Evolutionary conservation across 805 yeast genomes (phyloP).

Genomic region (Zygosaccharomyces lentus): DNA sequence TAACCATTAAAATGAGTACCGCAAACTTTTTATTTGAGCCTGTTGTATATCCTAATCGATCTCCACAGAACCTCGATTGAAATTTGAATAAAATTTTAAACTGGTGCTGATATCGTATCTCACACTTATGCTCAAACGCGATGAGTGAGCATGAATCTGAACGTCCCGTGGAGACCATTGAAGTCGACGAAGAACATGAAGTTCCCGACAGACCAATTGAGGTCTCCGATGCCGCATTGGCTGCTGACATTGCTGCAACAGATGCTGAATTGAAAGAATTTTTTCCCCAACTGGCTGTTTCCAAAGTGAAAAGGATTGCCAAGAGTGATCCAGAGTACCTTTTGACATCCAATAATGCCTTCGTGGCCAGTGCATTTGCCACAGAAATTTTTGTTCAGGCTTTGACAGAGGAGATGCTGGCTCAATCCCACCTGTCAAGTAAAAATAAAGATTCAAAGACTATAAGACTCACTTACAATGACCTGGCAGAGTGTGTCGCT

Average conservation of each 20-base stretch:
- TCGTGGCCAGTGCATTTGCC: slow-evolving; percentile 26
- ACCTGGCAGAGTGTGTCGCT: slow-evolving; percentile 20
- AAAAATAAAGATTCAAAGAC: slow-evolving; percentile 15
- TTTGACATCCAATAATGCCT: slow-evolving; percentile 25
- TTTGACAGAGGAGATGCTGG: slow-evolving; percentile 25
- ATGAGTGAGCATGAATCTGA: not conserved
- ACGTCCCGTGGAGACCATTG: not conserved
- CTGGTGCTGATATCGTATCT: not conserved
- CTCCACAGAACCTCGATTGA: too few species aligned
- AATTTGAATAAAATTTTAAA: too few species aligned
- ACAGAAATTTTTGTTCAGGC: slow-evolving; percentile 28
- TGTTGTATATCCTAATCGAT: too few species aligned
- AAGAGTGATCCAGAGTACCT: slow-evolving; percentile 24
- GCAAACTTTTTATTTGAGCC: too few species aligned
- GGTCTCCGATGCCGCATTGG: not conserved
- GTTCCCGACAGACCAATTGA: slow-evolving; percentile 8
- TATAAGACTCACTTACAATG: slow-evolving; percentile 22
- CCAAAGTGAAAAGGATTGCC: slow-evolving; percentile 27
- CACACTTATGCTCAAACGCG: not conserved
- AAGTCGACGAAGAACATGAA: not conserved
- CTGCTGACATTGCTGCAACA: not conserved
- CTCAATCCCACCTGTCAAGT: slow-evolving; percentile 19
- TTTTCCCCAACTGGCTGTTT: slow-evolving; percentile 22
- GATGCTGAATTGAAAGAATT: slow-evolving; percentile 8
- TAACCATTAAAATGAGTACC: too few species aligned